Conservation (phyloP, 2,329 filamentous ascomycete genomes). For the Taxawa tesnikishii region DNA sequence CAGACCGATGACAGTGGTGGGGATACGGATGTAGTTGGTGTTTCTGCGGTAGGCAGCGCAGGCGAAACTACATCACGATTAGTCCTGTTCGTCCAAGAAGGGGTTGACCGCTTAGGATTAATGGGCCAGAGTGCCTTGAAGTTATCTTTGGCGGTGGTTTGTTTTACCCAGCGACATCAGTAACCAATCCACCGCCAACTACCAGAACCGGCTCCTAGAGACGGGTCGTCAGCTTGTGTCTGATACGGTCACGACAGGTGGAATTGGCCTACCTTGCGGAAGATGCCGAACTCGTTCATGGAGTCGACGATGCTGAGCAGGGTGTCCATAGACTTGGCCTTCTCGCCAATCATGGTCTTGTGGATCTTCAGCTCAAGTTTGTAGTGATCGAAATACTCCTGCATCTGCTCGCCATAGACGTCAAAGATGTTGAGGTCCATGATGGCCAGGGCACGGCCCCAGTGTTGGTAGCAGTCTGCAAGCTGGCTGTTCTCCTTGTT, state of each 20-base stretch:
- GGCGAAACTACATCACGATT: slow-evolving; percentile 41
- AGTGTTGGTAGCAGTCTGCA: slow-evolving; percentile 51
- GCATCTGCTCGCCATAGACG: slow-evolving; percentile 53
- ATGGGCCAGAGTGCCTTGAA: slow-evolving; percentile 38
- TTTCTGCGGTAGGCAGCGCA: slow-evolving; percentile 60
- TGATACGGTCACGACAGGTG: slow-evolving; percentile 14
- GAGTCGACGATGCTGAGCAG: slow-evolving; percentile 58
- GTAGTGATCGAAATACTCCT: slow-evolving; percentile 55
- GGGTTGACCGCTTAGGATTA: slow-evolving; percentile 16
- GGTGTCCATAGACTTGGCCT: slow-evolving; percentile 61
- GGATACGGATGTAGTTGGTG: slow-evolving; percentile 62
- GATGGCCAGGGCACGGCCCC: slow-evolving; percentile 54
- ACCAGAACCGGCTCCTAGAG: slow-evolving; percentile 52
- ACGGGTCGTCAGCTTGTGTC: slow-evolving; percentile 5
- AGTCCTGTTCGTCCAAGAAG: slow-evolving; percentile 11
- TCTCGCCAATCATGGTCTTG: slow-evolving; percentile 64
- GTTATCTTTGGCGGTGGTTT: slow-evolving; percentile 28
- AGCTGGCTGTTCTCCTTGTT: slow-evolving; percentile 47
- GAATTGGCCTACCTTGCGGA: slow-evolving; percentile 36
- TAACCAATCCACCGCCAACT: slow-evolving; percentile 58
- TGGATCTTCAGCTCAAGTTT: slow-evolving; percentile 51
- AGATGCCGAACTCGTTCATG: slow-evolving; percentile 62
- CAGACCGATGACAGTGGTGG: slow-evolving; percentile 62
- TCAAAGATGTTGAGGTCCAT: slow-evolving; percentile 62
- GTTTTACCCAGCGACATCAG: slow-evolving; percentile 58